Evolutionary conservation across 208 protist genomes (phyloP).

Genomic region (Acanthamoeba triangularis): DNA sequence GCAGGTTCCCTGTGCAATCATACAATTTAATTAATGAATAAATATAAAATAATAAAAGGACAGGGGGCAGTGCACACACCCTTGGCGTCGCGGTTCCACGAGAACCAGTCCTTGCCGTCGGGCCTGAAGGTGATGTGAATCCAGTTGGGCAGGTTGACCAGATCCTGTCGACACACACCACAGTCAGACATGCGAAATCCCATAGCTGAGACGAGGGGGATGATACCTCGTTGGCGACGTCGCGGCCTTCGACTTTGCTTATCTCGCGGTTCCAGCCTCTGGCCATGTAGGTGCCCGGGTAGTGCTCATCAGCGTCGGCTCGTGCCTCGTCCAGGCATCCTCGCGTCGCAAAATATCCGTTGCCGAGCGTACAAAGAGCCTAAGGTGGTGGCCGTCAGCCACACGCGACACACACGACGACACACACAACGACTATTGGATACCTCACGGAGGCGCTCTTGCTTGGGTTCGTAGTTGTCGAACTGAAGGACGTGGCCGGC

Average conservation of each 20-base stretch:
- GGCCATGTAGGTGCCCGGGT: slow-evolving; percentile 74
- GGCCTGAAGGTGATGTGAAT: slow-evolving; percentile 56
- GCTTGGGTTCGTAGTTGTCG: slow-evolving; percentile 13
- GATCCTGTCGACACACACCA: background rate
- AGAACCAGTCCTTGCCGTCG: slow-evolving; percentile 9
- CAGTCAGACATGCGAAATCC: no score
- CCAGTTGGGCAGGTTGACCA: slow-evolving; percentile 75
- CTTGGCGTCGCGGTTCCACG: background rate
- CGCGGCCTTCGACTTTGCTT: slow-evolving; percentile 45
- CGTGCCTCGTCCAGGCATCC: slow-evolving; percentile 52
- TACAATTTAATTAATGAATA: background rate
- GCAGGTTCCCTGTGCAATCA: background rate
- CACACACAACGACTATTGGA: background rate
- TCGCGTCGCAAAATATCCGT: slow-evolving; percentile 73
- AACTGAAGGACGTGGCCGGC: slow-evolving; percentile 35
- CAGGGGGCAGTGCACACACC: background rate
- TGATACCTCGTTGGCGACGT: slow-evolving; percentile 24
- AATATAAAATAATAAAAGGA: background rate
- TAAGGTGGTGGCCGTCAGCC: background rate
- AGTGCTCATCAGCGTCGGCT: slow-evolving; percentile 52
- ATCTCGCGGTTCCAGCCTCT: slow-evolving; percentile 61
- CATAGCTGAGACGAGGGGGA: background rate
- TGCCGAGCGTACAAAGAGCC: slow-evolving; percentile 71
- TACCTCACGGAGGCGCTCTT: slow-evolving; percentile 21
- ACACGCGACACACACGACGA: no score